Evolutionary conservation across 371 early-diverging fungal genomes (phyloP), one percentile per base, ranked within the genome.

Genomic region (Apophysomyces sp.): DNA sequence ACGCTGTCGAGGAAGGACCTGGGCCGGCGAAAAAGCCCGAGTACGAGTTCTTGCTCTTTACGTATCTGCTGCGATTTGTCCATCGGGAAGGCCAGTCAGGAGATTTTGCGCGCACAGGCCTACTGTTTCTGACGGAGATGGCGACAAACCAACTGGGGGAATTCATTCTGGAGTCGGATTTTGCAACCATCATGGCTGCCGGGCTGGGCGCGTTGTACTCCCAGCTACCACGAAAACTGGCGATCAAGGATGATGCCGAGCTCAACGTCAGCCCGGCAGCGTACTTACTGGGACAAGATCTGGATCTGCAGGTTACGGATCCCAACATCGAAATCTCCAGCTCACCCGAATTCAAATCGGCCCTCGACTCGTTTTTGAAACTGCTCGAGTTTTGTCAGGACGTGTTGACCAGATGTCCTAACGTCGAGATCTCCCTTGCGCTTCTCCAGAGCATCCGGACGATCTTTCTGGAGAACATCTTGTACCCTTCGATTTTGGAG

Each of bases 181-280:
- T 94, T 64, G 74, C 89, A 4, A 81, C 84, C 1, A 82, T 91
- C 30, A 77, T 92, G 64, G 83, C 88, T 2, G 93, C 93, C 24
- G 91, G 92, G 0, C 73, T 96, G 28, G 92, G 93, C 37, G 94
- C 93, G 1, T 77, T 94, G 34, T 94, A 89, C 74, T 90, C 93
- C 6, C 94, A 93, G 68, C 81, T 96, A 26, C 94, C 96, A 8
- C 83, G 89, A 41, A 86, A 88, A 52, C 68, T 91, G 31, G 71
- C 80, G 26, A 78, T 90, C 24, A 57, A 75, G 37, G 70, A 69
- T 40, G 68, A 70, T n/a, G 44, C 58, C 1, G 54, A 63, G 27
- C 31, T 58, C 12, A 68, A 74, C 26, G 59, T 52, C 26, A 60
- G 61, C 15, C 68, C 66, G 29, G 71, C 68, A 6, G 68, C 80